Evolutionary conservation across 805 yeast genomes (phyloP), one percentile per base, ranked within the genome.

Genomic region (Candida multigemmis): DNA sequence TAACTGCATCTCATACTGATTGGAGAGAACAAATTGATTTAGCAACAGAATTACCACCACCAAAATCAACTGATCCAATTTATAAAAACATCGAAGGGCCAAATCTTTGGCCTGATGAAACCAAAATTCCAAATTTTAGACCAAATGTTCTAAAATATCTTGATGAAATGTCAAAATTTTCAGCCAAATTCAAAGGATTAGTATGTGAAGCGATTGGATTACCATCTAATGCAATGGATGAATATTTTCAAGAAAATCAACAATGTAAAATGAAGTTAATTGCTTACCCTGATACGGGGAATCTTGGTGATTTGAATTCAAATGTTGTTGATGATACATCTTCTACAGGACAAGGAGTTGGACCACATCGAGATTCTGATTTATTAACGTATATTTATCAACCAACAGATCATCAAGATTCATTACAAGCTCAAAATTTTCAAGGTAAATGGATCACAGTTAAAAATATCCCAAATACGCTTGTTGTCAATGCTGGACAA

Each of bases 321-420:
- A 39, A 34, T 6, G 55, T 52, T 1, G 31, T 50, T 15, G 35
- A 49, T 11, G 60, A 55, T 28, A 40, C 48, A 12, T 48, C 51
- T 9, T 36, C 46, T 6, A 40, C 53, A 4, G 42, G 35, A 14
- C 77, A 70, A 38, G 80, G 79, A 1, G 69, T 65, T 11, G 81
- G 82, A 1, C 77, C 80, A 3, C 85, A 77, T 41, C 63, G 80
- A 31, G 86, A 78, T 40, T 69, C 76, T 3, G 80, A 74, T 29
- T 57, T 76, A 40, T 41, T 76, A 16, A 75, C 82, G 0, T 71
- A 61, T 42, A 71, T 77, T 8, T 68, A 63, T 37, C 81, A 76
- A 40, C 80, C 74, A 7, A 54, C 69, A 1, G 53, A 48, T 10
- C 71, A 65, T 30, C 18, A 30, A 7, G 60, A 70, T 20, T 72